Evolutionary conservation across 805 yeast species (phyloP), one percentile per base, ranked within the genome.

Genomic region (Millerozyma miso): DNA sequence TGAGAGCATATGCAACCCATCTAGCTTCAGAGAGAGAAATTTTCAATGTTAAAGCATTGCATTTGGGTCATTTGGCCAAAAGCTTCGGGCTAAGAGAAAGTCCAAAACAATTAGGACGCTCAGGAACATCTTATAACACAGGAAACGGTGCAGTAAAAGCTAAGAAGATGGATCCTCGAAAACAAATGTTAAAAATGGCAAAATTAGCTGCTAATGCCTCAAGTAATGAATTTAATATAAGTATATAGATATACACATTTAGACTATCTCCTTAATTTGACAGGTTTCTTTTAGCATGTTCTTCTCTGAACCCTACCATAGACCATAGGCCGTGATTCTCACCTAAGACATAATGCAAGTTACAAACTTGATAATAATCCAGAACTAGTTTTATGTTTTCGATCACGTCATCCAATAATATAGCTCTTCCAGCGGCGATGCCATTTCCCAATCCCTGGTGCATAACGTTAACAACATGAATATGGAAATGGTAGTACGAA

Each of bases 1-100:
- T 93, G 34, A 78, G 98, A 56, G 99, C 99, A 0, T 93, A 93
- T 59, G 88, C 99, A 4, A 93, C 99, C 0, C 99, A 93, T 69
- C 76, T 89, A 44, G 71, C 90, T 0, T 54, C 80, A 1, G 99
- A 93, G 62, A 79, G 90, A 58, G 77, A 74, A 38, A 80, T 76
- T 49, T 93, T 93, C 72, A 89, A 88, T 57, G 83, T 93, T 26
- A 85, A 85, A 53, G 65, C 74, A 29, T 68, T 95, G 45, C 99
- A 93, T 73, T 69, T 95, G 51, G 99, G 99, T 20, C 99, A 93
- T 69, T 69, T 95, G 55, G 97, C 98, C 16, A 93, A 93, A 61
- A 77, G 93, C 49, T 95, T 95, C 63, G 99, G 91, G 2, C 70
- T 93, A 41, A 80, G 99, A 64, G 99, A 93, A 55, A 84, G 95